Evolutionary conservation across 495 filamentous ascomycete species (phyloP).

Genomic region (Neurospora tetraspora): DNA sequence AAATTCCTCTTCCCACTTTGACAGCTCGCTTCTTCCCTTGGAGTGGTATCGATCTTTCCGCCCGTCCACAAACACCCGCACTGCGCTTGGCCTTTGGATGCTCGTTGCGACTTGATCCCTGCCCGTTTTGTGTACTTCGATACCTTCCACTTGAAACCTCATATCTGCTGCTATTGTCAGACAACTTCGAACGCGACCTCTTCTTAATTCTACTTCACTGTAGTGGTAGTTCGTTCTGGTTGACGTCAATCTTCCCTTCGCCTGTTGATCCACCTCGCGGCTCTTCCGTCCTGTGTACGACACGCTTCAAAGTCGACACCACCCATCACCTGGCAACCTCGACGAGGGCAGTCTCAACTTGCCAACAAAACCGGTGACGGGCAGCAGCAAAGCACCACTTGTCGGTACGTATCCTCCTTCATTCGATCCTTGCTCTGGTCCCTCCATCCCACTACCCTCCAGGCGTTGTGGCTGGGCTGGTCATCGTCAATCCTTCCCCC

Average conservation of each 20-base stretch:
- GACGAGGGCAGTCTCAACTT: background rate
- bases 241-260: background rate
- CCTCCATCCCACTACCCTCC: too few species aligned
- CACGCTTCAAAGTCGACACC: background rate
- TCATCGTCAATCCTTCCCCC: background rate
- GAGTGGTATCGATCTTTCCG: background rate
- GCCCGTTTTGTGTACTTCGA: background rate
- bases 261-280: background rate
- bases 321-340: background rate
- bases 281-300: background rate
- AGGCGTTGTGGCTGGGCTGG: too few species aligned
- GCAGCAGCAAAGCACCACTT: background rate
- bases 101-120: background rate
- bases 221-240: background rate
- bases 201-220: background rate
- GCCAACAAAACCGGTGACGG: background rate
- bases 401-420: background rate
- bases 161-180: background rate
- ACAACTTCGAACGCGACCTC: background rate
- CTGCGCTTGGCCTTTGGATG: background rate
- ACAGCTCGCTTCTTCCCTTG: background rate
- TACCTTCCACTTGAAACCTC: background rate
- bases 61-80: background rate
- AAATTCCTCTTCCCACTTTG: background rate
- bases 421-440: background rate